A percentile compares a stretch with the other conserved stretches of the same genome.
These are phyloP conservation scores for Vanrija humicola DNA, from an alignment of 1,284 basidiomycete genomes.

Conservation along the genomic window DNA sequence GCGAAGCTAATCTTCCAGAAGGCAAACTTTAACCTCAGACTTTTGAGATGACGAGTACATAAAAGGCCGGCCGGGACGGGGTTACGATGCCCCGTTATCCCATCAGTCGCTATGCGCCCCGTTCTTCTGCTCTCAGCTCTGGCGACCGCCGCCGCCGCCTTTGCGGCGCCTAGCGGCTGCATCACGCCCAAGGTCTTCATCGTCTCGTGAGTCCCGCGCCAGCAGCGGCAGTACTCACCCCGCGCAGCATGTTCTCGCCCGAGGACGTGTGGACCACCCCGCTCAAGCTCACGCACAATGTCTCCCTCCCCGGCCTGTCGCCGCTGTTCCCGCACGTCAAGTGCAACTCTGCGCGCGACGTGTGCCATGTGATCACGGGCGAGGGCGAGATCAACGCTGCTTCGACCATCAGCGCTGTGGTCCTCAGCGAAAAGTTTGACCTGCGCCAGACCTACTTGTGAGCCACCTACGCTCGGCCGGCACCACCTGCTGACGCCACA, in stretches of 20 bases:
- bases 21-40: too few relatives aligned
- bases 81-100: too few relatives aligned
- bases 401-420: constrained; percentile 35
- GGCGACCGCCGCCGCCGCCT: too few relatives aligned
- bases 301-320: constrained; percentile 52
- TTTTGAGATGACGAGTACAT: too few relatives aligned
- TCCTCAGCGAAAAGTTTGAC: constrained; percentile 49
- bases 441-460: constrained; percentile 54
- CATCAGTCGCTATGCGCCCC: too few relatives aligned
- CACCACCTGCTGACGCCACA: background rate
- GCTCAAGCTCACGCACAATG: constrained; percentile 45
- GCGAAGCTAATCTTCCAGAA: too few relatives aligned
- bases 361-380: constrained; percentile 50
- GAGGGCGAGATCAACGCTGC: constrained; percentile 56
- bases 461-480: constrained; percentile 4
- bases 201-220: constrained; percentile 17
- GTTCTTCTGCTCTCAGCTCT: too few relatives aligned
- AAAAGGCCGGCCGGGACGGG: too few relatives aligned
- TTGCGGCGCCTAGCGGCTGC: background rate
- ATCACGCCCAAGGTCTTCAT: constrained; percentile 37
- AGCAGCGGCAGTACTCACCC: background rate
- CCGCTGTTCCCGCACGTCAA: constrained; percentile 52
- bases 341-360: constrained; percentile 48
- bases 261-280: constrained; percentile 44
- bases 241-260: constrained; percentile 37